Evolutionary conservation across 768 basidiomycete genomes (phyloP).

Genomic region (Leccinum boreale): DNA sequence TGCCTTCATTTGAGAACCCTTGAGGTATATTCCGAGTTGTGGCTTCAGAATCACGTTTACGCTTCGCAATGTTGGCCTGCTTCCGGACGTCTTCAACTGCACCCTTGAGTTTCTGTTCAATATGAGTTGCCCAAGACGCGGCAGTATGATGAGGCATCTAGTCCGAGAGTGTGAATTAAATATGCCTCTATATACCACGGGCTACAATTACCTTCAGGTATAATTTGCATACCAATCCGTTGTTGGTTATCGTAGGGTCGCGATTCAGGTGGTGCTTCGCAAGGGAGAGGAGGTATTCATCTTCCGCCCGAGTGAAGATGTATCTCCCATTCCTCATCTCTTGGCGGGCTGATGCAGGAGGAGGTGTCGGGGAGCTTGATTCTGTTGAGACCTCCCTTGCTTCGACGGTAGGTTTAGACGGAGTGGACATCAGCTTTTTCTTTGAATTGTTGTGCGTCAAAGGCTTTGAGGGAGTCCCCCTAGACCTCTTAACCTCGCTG

Average conservation of each 20-base stretch:
- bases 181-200: background rate
- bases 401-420: background rate
- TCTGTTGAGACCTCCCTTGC: background rate
- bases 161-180: background rate
- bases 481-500: background rate
- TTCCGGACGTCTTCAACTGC: conserved; percentile 48
- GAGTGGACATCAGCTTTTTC: background rate
- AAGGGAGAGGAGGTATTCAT: conserved; percentile 45
- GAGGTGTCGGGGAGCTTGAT: conserved; percentile 45
- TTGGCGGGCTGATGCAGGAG: conserved; percentile 33
- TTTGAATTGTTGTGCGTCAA: conserved; percentile 4
- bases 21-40: background rate
- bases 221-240: conserved; percentile 37
- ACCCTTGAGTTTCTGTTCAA: conserved; percentile 31
- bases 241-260: conserved; percentile 43
- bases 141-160: conserved; percentile 61
- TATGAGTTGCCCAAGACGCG: conserved; percentile 48
- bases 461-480: conserved; percentile 8
- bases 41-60: conserved; percentile 34
- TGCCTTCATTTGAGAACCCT: background rate
- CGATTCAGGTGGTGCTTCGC: conserved; percentile 43
- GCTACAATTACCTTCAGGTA: conserved; percentile 42
- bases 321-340: conserved; percentile 32
- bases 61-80: conserved; percentile 46
- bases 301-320: conserved; percentile 50